Conservation (phyloP, 2,329 filamentous ascomycete species). For the Monilinia aucupariae region DNA sequence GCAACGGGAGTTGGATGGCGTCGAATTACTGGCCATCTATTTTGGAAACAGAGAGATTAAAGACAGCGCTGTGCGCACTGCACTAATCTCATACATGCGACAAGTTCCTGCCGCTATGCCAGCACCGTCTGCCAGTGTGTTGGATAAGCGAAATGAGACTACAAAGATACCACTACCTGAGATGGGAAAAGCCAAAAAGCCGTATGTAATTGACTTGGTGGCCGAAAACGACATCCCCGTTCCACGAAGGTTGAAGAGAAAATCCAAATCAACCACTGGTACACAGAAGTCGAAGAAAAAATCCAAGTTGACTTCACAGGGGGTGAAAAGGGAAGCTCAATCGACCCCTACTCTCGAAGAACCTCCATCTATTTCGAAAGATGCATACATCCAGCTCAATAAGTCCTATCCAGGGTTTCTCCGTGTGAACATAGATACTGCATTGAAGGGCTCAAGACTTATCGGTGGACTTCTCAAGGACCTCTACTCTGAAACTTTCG, state of each 20-base stretch:
- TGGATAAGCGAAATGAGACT: not conserved
- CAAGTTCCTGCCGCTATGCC: not conserved
- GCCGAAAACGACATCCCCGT: not conserved
- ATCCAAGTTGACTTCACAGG: not conserved
- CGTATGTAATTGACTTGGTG: not conserved
- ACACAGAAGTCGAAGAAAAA: not conserved
- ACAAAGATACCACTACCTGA: not conserved
- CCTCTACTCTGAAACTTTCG: not conserved
- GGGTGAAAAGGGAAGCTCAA: not conserved
- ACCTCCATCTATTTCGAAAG: no score
- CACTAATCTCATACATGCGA: not conserved
- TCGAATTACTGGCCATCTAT: not conserved
- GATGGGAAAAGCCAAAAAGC: not conserved
- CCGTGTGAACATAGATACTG: not conserved
- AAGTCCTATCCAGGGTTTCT: not conserved
- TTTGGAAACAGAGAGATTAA: not conserved
- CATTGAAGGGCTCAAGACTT: not conserved
- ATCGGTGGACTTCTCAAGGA: not conserved
- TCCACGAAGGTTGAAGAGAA: not conserved
- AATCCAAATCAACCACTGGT: not conserved
- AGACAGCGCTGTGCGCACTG: not conserved
- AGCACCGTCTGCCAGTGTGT: no score
- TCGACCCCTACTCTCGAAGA: not conserved
- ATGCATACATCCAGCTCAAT: not conserved
- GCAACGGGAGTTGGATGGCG: not conserved